Percentiles rank a stretch among this genome's conserved stretches.
Conservation (phyloP, 495 filamentous ascomycete genomes). For the Penicillium dipodomyicola region DNA sequence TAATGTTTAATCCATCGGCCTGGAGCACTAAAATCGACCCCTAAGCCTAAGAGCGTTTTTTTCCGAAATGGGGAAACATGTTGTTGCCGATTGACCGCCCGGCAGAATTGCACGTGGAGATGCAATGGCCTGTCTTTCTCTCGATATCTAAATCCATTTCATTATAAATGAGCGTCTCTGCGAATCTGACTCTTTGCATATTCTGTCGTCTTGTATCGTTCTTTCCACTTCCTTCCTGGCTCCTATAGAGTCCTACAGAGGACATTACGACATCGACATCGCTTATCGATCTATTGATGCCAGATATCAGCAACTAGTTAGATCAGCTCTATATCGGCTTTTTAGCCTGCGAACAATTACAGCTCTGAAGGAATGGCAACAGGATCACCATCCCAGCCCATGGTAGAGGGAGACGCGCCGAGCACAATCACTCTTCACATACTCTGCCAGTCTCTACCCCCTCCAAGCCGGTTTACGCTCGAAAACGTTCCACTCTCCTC, state of each 20-base stretch:
- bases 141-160: background rate
- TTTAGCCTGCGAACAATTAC: conserved; percentile 5
- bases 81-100: conserved; percentile 18
- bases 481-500: conserved; percentile 50
- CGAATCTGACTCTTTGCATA: conserved; percentile 1
- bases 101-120: conserved; percentile 21
- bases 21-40: conserved; percentile 11
- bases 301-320: conserved; percentile 14
- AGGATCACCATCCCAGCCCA: background rate
- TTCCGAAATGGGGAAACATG: conserved; percentile 12
- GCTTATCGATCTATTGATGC: conserved; percentile 10
- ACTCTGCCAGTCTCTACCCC: conserved; percentile 60
- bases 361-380: background rate
- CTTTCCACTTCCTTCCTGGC: background rate
- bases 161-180: background rate
- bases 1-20: conserved; percentile 37
- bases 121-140: background rate
- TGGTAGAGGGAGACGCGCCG: conserved; percentile 2
- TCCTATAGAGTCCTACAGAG: background rate
- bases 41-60: conserved; percentile 17
- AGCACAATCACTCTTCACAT: conserved; percentile 56
- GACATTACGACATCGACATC: background rate
- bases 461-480: conserved; percentile 54
- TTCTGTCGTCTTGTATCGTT: background rate
- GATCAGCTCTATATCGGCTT: background rate